These are phyloP conservation scores for Penicillium cataractarum DNA, from an alignment of 495 filamentous ascomycete genomes.

Conservation along the genomic window DNA sequence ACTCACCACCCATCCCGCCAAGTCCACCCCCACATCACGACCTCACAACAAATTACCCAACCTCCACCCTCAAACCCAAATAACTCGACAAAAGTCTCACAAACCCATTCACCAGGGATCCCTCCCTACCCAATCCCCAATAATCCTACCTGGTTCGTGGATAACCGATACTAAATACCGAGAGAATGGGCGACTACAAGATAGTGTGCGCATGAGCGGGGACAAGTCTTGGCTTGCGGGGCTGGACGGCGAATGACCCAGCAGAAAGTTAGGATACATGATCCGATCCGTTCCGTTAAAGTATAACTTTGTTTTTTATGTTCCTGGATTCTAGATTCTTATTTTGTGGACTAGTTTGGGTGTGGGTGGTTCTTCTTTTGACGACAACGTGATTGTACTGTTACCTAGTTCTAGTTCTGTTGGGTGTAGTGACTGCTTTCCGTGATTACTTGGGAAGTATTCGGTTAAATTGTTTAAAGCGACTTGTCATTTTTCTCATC, in stretches of 20 bases:
- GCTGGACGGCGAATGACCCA: neutral
- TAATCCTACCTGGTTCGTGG: too few species aligned
- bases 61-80: neutral
- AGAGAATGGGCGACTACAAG: too few species aligned
- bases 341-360: too few species aligned
- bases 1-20: too few species aligned
- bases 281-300: neutral
- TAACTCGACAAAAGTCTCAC: too few species aligned
- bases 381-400: too few species aligned
- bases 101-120: neutral
- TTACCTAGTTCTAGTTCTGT: too few species aligned
- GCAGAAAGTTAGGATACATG: neutral
- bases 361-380: neutral
- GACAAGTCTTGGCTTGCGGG: slow-evolving; percentile 25
- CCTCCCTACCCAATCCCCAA: too few species aligned
- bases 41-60: slow-evolving; percentile 23
- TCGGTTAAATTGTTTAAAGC: neutral
- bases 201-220: slow-evolving; percentile 19
- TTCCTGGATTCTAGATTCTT: too few species aligned
- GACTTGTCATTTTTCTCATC: slow-evolving; percentile 2
- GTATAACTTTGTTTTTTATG: neutral
- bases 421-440: too few species aligned
- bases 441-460: neutral
- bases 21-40: neutral
- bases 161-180: slow-evolving; percentile 16